Percentiles rank a stretch among this genome's conserved stretches.
These are phyloP conservation scores for Oryza coarctata DNA, from an alignment of 176 grass and related monocot genomes.

Conservation along the genomic window DNA sequence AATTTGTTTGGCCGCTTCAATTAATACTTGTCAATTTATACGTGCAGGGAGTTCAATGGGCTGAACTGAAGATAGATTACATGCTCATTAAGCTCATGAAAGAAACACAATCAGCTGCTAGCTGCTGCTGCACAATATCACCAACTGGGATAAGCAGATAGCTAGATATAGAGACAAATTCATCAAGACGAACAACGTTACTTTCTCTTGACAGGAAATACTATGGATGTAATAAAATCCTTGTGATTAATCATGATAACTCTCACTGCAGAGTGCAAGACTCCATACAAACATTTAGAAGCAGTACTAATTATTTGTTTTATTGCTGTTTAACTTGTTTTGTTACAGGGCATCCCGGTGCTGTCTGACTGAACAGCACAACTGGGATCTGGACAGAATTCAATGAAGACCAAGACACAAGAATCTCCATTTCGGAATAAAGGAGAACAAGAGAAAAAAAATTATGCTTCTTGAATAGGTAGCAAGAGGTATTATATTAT, in stretches of 20 bases:
- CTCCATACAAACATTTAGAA: background rate
- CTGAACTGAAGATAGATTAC: background rate
- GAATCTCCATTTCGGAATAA: background rate
- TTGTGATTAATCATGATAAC: too few species aligned
- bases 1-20: background rate
- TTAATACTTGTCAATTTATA: background rate
- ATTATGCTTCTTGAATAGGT: too few species aligned
- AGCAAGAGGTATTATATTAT: too few species aligned
- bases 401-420: background rate
- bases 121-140: background rate
- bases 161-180: background rate
- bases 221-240: background rate
- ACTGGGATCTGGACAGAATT: too few species aligned
- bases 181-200: background rate
- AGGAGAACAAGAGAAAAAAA: background rate
- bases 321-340: too few species aligned
- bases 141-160: background rate
- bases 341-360: too few species aligned
- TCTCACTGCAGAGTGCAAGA: background rate
- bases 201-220: background rate
- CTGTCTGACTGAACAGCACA: too few species aligned
- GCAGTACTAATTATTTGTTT: too few species aligned
- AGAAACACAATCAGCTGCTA: background rate
- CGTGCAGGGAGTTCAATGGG: background rate
- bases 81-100: background rate